phyloP scores from a whole-genome alignment of 495 filamentous ascomycete genomes.

The Penicillium arizonense region DNA sequence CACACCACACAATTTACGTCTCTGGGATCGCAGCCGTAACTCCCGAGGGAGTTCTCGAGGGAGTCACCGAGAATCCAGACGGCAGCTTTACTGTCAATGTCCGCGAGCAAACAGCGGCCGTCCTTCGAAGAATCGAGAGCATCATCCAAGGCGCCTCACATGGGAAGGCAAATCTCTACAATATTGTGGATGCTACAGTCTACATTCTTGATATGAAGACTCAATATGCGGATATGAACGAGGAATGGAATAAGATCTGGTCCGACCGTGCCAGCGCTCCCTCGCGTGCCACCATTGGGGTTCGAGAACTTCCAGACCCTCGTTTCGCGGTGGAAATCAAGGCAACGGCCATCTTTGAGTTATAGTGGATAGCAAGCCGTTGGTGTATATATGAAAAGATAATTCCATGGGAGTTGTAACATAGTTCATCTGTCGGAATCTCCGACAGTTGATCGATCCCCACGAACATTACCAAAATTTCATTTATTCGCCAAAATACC shows the following conservation, averaged over 20 bases:
- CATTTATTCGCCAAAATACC: too few relatives aligned
- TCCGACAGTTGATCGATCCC: too few relatives aligned
- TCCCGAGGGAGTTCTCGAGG: slow-evolving; percentile 22
- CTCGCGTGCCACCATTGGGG: slow-evolving; percentile 31
- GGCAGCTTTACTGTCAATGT: slow-evolving; percentile 30
- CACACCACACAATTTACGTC: slow-evolving; percentile 33
- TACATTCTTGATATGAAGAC: slow-evolving; percentile 36
- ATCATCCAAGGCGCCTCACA: slow-evolving; percentile 34
- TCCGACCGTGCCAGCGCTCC: slow-evolving; percentile 30
- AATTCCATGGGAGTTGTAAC: too few relatives aligned
- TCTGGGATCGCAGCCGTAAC: slow-evolving; percentile 26
- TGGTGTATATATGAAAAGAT: too few relatives aligned
- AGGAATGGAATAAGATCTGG: slow-evolving; percentile 41
- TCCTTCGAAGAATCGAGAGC: slow-evolving; percentile 28
- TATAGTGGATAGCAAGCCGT: not conserved
- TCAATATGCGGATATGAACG: slow-evolving; percentile 39
- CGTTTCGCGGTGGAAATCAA: slow-evolving; percentile 36
- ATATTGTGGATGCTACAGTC: slow-evolving; percentile 34
- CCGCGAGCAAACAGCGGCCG: slow-evolving; percentile 32
- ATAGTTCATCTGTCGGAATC: too few relatives aligned
- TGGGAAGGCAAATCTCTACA: slow-evolving; percentile 28
- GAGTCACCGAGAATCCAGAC: slow-evolving; percentile 29
- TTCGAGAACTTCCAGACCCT: slow-evolving; percentile 34
- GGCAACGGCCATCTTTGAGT: slow-evolving; percentile 23
- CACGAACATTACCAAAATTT: too few relatives aligned